Percentiles rank a stretch among this genome's conserved stretches.
These are phyloP conservation scores for Aotearoamyces nothofagi DNA, from an alignment of 2,329 filamentous ascomycete genomes.

Conservation along the genomic window DNA sequence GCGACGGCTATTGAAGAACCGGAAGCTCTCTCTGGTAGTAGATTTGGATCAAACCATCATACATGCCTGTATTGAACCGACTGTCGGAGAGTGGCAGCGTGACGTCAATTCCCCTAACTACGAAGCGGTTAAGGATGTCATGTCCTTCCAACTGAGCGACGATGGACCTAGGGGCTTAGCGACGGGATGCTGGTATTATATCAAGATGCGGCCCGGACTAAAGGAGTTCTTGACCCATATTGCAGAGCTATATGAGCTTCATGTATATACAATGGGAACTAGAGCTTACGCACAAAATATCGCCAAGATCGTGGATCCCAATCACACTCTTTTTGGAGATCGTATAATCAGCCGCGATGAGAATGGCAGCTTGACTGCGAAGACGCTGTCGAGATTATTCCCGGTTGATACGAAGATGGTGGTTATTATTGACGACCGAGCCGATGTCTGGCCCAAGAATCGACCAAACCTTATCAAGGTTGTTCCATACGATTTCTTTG, in stretches of 20 bases:
- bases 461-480: conserved; percentile 89
- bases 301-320: conserved; percentile 82
- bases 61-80: conserved; percentile 93
- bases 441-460: conserved; percentile 89
- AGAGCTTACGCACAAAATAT: conserved; percentile 90
- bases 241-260: conserved; percentile 75
- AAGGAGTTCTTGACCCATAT: conserved; percentile 66
- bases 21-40: conserved; percentile 85
- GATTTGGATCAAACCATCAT: conserved; percentile 98
- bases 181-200: conserved; percentile 86
- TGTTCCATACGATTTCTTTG: conserved; percentile 91
- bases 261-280: conserved; percentile 99
- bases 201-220: conserved; percentile 87
- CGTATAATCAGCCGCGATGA: conserved; percentile 93
- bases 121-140: conserved; percentile 76
- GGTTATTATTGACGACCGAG: conserved; percentile 93
- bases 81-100: conserved; percentile 86
- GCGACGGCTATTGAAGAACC: conserved; percentile 60
- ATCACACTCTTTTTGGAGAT: conserved; percentile 80
- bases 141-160: conserved; percentile 76
- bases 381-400: conserved; percentile 81
- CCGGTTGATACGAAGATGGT: conserved; percentile 98
- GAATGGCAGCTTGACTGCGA: conserved; percentile 82
- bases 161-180: conserved; percentile 58
- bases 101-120: conserved; percentile 85